Evolutionary conservation across 1,284 basidiomycete species (phyloP).

Genomic region (Ceratobasidium sp.): DNA sequence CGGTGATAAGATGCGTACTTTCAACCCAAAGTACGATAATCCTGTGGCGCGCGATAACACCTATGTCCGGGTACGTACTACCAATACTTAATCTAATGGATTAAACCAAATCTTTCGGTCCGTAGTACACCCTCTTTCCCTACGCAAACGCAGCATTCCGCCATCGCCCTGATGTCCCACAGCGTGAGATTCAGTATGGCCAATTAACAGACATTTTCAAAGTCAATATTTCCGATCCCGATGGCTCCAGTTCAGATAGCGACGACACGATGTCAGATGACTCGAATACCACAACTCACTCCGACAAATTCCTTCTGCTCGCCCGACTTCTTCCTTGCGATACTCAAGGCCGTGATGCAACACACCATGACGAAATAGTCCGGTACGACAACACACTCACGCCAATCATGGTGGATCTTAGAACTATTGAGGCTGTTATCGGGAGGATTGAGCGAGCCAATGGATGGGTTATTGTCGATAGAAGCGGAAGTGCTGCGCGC

Average conservation of each 20-base stretch:
- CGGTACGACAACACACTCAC: background rate
- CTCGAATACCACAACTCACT: too few species aligned
- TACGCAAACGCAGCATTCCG: background rate
- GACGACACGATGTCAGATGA: too few species aligned
- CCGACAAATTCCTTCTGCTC: too few species aligned
- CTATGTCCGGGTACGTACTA: conserved; percentile 1
- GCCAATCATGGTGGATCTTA: conserved; percentile 1
- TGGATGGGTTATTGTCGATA: conserved; percentile 1
- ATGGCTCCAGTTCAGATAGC: too few species aligned
- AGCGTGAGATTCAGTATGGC: conserved; percentile 12
- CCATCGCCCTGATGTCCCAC: background rate
- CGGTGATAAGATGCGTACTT: conserved; percentile 1
- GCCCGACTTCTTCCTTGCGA: background rate
- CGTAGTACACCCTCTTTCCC: conserved; percentile 3
- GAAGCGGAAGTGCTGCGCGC: background rate
- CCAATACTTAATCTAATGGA: background rate
- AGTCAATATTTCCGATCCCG: too few species aligned
- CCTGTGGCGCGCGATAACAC: background rate
- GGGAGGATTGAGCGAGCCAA: background rate
- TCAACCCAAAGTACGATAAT: background rate
- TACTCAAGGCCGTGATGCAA: conserved; percentile 1
- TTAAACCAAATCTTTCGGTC: background rate
- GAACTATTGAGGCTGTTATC: background rate
- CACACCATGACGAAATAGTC: background rate
- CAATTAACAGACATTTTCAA: background rate